A percentile compares a stretch with the other conserved stretches of the same genome.
Evolutionary conservation across 2,329 filamentous ascomycete species (phyloP).

Genomic region (Macrophomina phaseolina): DNA sequence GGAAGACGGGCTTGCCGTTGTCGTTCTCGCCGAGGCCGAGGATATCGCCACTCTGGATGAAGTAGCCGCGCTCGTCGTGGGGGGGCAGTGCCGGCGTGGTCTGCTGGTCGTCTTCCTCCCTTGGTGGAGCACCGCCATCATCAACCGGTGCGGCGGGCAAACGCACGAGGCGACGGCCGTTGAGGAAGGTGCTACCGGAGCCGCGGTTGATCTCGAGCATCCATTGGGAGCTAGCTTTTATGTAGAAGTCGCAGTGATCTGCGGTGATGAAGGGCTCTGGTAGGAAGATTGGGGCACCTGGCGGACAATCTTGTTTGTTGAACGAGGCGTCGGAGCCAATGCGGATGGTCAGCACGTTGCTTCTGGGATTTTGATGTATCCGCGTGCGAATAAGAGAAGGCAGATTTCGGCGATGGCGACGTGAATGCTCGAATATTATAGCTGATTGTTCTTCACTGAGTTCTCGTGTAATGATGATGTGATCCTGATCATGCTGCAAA

Average conservation of each 20-base stretch:
- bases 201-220: conserved; percentile 1
- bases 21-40: conserved; percentile 16
- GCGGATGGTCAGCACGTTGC: not conserved
- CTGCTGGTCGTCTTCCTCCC: too few species aligned
- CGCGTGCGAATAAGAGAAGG: not conserved
- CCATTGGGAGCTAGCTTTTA: not conserved
- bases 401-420: conserved; percentile 2
- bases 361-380: not conserved
- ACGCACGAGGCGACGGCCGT: conserved; percentile 3
- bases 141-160: not conserved
- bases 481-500: not conserved
- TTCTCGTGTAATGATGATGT: conserved; percentile 14
- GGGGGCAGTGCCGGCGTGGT: not conserved
- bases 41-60: conserved; percentile 15
- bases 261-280: not conserved
- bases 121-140: too few species aligned
- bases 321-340: conserved; percentile 14
- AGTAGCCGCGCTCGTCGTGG: not conserved
- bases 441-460: not conserved
- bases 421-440: conserved; percentile 2
- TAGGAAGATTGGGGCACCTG: not conserved
- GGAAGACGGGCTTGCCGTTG: not conserved
- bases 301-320: not conserved
- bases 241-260: conserved; percentile 12
- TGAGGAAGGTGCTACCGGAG: conserved; percentile 9